Percentiles rank a stretch among this genome's conserved stretches.
Evolutionary conservation across 306 rosid genomes (phyloP).

Genomic region (Neltuma alba): DNA sequence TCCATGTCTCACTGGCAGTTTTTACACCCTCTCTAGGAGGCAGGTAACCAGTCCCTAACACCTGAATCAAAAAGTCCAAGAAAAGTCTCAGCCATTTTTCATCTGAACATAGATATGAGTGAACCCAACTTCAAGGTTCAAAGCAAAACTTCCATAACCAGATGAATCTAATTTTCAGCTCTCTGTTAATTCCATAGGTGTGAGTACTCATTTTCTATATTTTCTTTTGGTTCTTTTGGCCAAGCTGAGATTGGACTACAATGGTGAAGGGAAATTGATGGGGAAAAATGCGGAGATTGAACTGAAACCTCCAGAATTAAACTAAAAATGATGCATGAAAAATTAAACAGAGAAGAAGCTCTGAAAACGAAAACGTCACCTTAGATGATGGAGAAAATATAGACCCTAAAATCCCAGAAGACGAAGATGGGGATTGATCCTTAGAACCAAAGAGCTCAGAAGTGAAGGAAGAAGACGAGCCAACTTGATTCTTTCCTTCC

Average conservation of each 20-base stretch:
- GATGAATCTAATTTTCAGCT: constrained; percentile 10
- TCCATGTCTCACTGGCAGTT: constrained; percentile 44
- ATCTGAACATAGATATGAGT: constrained; percentile 5
- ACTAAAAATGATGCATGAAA: not conserved
- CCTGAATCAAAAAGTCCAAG: constrained; percentile 46
- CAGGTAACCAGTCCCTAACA: constrained; percentile 61
- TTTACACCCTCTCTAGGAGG: constrained; percentile 47
- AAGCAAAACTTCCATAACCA: constrained; percentile 1
- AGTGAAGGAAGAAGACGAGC: constrained; percentile 55
- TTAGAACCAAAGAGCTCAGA: constrained; percentile 62
- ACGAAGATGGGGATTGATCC: constrained; percentile 47
- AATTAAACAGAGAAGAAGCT: not conserved
- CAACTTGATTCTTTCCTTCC: constrained; percentile 65
- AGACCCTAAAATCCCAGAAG: constrained; percentile 63
- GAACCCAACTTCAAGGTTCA: not conserved
- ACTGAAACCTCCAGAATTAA: not conserved
- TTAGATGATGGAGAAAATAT: constrained; percentile 55
- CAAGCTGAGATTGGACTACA: not conserved
- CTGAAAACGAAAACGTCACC: constrained; percentile 37
- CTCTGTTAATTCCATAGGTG: not conserved
- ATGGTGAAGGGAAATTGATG: not conserved
- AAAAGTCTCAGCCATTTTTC: constrained; percentile 32
- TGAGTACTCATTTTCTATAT: not conserved
- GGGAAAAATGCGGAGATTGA: not conserved
- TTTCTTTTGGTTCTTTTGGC: not conserved